These are phyloP conservation scores for Funneliformis mosseae DNA, from an alignment of 192 early-diverging fungal species.

Conservation along the genomic window DNA sequence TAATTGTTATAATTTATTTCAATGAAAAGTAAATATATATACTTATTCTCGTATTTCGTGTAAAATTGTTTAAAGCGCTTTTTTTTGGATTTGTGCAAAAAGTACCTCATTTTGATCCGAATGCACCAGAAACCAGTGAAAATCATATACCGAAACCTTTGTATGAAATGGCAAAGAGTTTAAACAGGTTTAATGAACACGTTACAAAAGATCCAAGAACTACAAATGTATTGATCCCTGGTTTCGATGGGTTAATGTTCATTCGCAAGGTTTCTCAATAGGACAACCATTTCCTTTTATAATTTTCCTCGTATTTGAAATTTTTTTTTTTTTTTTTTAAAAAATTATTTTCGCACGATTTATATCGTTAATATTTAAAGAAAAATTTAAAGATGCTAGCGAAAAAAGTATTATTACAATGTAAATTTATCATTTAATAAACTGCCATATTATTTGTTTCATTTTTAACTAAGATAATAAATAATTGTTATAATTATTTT, in stretches of 20 bases:
- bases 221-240: constrained; percentile 59
- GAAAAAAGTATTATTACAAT: too few species aligned
- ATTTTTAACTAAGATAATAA: too few species aligned
- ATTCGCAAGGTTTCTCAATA: constrained; percentile 1
- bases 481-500: too few species aligned
- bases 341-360: too few species aligned
- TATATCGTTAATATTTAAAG: too few species aligned
- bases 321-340: too few species aligned
- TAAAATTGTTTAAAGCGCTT: neutral
- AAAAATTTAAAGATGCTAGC: too few species aligned
- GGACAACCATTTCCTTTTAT: too few species aligned
- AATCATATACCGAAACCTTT: neutral
- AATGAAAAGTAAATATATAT: neutral
- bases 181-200: constrained; percentile 67
- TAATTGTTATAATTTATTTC: constrained; percentile 1
- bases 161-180: neutral
- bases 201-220: constrained; percentile 59
- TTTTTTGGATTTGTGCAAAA: neutral
- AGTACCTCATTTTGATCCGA: neutral
- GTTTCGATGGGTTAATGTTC: constrained; percentile 62
- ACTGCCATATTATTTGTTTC: too few species aligned
- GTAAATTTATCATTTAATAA: too few species aligned
- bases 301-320: too few species aligned
- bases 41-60: neutral
- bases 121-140: constrained; percentile 12